These are phyloP conservation scores for Cyclaneusma minus DNA, from an alignment of 2,329 filamentous ascomycete genomes.

Conservation along the genomic window DNA sequence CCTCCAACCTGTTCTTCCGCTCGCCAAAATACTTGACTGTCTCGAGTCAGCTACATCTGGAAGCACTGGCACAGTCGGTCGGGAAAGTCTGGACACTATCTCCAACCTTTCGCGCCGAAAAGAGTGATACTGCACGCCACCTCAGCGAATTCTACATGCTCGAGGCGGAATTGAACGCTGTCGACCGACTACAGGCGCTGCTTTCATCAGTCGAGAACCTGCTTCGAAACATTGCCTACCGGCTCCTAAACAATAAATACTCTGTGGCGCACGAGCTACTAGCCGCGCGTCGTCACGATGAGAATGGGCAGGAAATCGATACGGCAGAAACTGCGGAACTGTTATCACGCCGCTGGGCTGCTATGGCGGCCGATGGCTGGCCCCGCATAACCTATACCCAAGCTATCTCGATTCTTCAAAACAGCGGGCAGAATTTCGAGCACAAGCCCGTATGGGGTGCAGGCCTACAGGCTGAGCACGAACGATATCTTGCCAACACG, in stretches of 20 bases:
- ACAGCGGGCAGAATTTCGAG: constrained; percentile 45
- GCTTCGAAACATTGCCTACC: constrained; percentile 41
- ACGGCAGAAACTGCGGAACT: constrained; percentile 26
- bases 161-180: constrained; percentile 77
- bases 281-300: constrained; percentile 25
- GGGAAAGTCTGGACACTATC: constrained; percentile 89
- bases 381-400: constrained; percentile 70
- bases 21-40: constrained; percentile 89
- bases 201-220: constrained; percentile 73
- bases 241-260: constrained; percentile 25
- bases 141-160: constrained; percentile 99
- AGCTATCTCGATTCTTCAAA: constrained; percentile 54
- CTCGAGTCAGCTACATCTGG: constrained; percentile 84
- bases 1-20: constrained; percentile 49
- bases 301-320: constrained; percentile 4
- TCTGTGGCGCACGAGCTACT: constrained; percentile 41
- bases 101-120: constrained; percentile 85
- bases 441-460: constrained; percentile 54
- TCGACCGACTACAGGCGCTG: constrained; percentile 50
- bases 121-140: constrained; percentile 84
- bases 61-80: constrained; percentile 76
- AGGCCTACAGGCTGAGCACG: constrained; percentile 81
- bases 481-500: constrained; percentile 64
- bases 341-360: constrained; percentile 57
- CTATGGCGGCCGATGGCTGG: constrained; percentile 47